Percentiles rank a stretch among this genome's conserved stretches.
phyloP scores from a whole-genome alignment of 225 moss, liverwort and hornwort genomes.

The Physcomitrium patens region DNA sequence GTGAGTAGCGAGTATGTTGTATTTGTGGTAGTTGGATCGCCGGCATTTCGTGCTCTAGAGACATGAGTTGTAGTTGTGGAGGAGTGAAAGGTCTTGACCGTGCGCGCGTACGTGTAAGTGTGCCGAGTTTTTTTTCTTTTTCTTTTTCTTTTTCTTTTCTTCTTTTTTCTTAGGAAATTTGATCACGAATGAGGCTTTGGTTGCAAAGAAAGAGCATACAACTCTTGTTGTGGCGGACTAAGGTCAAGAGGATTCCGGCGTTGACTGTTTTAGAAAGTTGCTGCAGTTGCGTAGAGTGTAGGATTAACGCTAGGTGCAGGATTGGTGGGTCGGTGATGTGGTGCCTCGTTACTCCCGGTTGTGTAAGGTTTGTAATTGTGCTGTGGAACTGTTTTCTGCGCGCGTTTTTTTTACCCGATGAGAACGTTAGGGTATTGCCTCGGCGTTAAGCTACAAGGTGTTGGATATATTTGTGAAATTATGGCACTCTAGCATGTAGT shows the following conservation, averaged over 20 bases:
- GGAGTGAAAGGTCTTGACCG: background rate
- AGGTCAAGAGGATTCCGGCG: background rate
- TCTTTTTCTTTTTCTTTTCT: background rate
- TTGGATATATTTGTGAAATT: background rate
- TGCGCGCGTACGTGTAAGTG: background rate
- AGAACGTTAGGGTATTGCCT: constrained; percentile 13
- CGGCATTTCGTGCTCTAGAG: constrained; percentile 36
- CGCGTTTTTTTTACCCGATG: constrained; percentile 1
- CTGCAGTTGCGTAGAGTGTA: background rate
- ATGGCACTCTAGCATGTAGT: constrained; percentile 16
- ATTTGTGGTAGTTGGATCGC: constrained; percentile 25
- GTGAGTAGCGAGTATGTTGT: background rate
- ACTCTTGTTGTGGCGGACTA: background rate
- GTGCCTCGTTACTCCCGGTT: background rate
- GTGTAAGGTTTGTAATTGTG: background rate
- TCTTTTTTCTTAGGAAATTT: constrained; percentile 2
- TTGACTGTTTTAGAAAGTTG: background rate
- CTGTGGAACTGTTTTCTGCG: background rate
- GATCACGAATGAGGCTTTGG: background rate
- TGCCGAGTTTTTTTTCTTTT: background rate
- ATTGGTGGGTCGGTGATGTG: background rate
- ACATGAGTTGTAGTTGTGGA: constrained; percentile 15
- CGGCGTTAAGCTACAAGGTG: background rate
- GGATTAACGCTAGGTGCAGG: constrained; percentile 19
- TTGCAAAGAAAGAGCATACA: background rate